Evolutionary conservation across 305 asterid species (phyloP).

Genomic region (Solanum hybrid): DNA sequence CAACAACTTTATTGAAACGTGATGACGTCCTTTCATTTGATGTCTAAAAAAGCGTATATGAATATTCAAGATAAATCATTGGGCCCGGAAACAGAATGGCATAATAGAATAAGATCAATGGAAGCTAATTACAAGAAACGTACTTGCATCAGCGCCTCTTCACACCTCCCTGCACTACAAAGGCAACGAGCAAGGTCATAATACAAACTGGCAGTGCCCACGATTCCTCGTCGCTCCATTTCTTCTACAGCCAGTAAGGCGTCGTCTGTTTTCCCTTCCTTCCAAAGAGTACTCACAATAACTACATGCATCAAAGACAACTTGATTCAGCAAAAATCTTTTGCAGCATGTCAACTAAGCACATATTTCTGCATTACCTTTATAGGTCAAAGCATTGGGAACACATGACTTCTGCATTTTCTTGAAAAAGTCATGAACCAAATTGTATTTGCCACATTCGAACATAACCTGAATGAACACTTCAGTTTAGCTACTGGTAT

Average conservation of each 20-base stretch:
- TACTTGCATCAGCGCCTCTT: conserved; percentile 80
- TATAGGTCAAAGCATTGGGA: conserved; percentile 82
- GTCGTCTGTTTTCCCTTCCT: conserved; percentile 73
- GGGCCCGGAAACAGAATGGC: background rate
- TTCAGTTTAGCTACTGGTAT: background rate
- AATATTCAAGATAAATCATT: background rate
- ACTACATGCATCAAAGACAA: conserved; percentile 36
- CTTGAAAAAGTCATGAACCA: conserved; percentile 85
- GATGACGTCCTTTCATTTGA: background rate
- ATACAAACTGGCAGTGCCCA: conserved; percentile 78
- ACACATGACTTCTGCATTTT: conserved; percentile 62
- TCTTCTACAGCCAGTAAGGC: conserved; percentile 68
- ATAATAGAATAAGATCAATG: background rate
- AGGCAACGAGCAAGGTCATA: conserved; percentile 98
- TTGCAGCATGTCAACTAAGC: conserved; percentile 5
- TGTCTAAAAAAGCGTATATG: background rate
- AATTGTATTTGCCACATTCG: conserved; percentile 70
- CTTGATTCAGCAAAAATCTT: background rate
- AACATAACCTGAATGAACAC: conserved; percentile 65
- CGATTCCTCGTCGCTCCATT: conserved; percentile 87
- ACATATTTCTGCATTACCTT: conserved; percentile 37
- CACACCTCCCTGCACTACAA: conserved; percentile 81
- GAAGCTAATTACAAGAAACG: conserved; percentile 12
- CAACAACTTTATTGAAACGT: background rate
- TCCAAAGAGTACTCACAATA: conserved; percentile 71